phyloP scores from a whole-genome alignment of 1,139 yeast species.

The Debaryomyces robertsiae region DNA sequence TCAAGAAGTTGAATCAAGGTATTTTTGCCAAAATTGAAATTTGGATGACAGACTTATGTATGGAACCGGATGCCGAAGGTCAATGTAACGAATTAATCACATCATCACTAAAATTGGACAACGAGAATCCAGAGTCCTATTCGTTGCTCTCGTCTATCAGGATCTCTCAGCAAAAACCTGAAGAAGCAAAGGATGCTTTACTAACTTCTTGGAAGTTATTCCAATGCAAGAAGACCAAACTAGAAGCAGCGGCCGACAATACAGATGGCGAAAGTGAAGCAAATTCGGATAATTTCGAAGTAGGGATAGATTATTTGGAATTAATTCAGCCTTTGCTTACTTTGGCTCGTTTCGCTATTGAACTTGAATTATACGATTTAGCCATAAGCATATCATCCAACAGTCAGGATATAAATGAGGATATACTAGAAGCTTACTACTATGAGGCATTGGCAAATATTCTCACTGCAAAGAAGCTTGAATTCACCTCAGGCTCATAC shows the following conservation, averaged over 20 bases:
- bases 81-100: slow-evolving; percentile 75
- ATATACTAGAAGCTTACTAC: slow-evolving; percentile 76
- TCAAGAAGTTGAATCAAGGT: slow-evolving; percentile 67
- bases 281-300: slow-evolving; percentile 37
- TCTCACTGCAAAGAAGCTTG: slow-evolving; percentile 51
- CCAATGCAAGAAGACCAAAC: slow-evolving; percentile 46
- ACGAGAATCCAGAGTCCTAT: slow-evolving; percentile 75
- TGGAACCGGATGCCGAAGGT: slow-evolving; percentile 86
- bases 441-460: slow-evolving; percentile 78
- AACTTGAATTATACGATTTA: slow-evolving; percentile 68
- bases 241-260: slow-evolving; percentile 48
- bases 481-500: slow-evolving; percentile 17
- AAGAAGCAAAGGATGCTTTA: slow-evolving; percentile 75
- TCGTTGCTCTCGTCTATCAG: slow-evolving; percentile 83
- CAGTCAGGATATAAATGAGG: slow-evolving; percentile 79
- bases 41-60: slow-evolving; percentile 98
- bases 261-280: slow-evolving; percentile 21
- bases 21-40: slow-evolving; percentile 87
- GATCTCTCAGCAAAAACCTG: slow-evolving; percentile 78
- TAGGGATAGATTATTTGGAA: slow-evolving; percentile 59
- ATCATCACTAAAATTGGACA: slow-evolving; percentile 64
- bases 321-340: slow-evolving; percentile 69
- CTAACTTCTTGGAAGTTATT: slow-evolving; percentile 74
- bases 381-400: slow-evolving; percentile 63
- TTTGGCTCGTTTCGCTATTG: slow-evolving; percentile 73